Conservation (phyloP, 2,329 filamentous ascomycete species). For the Colletotrichum salicis region DNA sequence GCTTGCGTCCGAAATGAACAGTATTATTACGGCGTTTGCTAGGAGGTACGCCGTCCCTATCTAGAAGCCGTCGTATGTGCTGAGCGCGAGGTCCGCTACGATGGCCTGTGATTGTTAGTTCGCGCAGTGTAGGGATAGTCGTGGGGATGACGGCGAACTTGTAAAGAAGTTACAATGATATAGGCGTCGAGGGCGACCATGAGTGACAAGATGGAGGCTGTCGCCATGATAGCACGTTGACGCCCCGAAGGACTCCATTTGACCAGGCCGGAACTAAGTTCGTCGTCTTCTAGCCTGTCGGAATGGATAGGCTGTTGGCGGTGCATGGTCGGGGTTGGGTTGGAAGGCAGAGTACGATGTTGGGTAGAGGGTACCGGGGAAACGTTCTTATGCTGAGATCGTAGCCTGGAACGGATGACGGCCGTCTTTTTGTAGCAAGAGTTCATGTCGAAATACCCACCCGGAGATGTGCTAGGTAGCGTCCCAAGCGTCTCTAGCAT, state of each 20-base stretch:
- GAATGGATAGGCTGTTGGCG: neutral
- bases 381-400: too few relatives aligned
- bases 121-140: neutral
- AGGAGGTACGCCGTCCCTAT: constrained; percentile 42
- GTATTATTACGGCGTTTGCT: constrained; percentile 39
- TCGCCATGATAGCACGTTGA: constrained; percentile 1
- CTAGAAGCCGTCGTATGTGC: constrained; percentile 41
- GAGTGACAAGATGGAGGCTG: constrained; percentile 8
- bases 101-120: constrained; percentile 34
- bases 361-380: neutral
- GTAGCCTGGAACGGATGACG: neutral
- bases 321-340: neutral
- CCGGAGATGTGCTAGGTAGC: too few relatives aligned
- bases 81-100: constrained; percentile 37
- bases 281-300: neutral
- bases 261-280: neutral
- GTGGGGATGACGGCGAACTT: neutral
- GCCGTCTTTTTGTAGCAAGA: neutral
- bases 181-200: constrained; percentile 17
- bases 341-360: neutral
- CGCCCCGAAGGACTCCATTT: neutral
- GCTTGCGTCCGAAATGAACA: constrained; percentile 44
- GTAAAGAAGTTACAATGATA: constrained; percentile 16
- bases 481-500: neutral
- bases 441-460: neutral